A percentile compares a stretch with the other conserved stretches of the same genome.
These are phyloP conservation scores for Isoetes engelmannii DNA, from an alignment of 83 land plant genomes.

Conservation along the genomic window DNA sequence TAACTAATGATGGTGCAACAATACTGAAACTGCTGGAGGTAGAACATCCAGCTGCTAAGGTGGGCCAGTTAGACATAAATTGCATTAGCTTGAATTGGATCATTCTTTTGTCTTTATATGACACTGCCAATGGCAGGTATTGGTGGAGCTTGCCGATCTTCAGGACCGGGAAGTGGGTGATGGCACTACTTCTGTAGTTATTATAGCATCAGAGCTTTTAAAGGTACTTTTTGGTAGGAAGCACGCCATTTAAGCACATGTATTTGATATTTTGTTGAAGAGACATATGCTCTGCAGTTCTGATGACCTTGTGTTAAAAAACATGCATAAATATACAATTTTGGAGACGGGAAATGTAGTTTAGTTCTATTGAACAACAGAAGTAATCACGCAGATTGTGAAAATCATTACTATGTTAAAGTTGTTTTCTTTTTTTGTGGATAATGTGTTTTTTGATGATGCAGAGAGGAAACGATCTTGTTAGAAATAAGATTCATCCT, in stretches of 20 bases:
- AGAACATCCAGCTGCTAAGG: constrained; percentile 99
- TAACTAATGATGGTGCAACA: constrained; percentile 97
- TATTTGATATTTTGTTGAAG: not conserved
- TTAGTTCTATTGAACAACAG: no score
- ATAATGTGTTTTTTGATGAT: not conserved
- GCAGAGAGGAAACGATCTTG: constrained; percentile 94
- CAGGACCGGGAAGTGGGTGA: constrained; percentile 97
- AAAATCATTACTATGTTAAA: no score
- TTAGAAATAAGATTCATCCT: constrained; percentile 91
- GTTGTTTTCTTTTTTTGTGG: no score
- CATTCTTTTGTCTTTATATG: not conserved
- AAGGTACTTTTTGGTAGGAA: constrained; percentile 43
- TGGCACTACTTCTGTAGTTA: constrained; percentile 97
- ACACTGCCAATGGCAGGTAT: constrained; percentile 39
- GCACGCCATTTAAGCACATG: not conserved
- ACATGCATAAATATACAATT: no score
- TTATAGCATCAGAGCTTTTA: constrained; percentile 87
- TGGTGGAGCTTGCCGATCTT: constrained; percentile 93
- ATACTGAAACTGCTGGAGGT: constrained; percentile 93
- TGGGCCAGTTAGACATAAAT: constrained; percentile 13
- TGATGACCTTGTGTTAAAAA: no score
- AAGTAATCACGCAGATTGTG: no score
- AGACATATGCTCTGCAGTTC: no score
- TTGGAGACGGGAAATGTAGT: no score
- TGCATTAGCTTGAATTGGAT: not conserved